Conservation (phyloP, 2,329 filamentous ascomycete genomes). For the Apiospora koreana region DNA sequence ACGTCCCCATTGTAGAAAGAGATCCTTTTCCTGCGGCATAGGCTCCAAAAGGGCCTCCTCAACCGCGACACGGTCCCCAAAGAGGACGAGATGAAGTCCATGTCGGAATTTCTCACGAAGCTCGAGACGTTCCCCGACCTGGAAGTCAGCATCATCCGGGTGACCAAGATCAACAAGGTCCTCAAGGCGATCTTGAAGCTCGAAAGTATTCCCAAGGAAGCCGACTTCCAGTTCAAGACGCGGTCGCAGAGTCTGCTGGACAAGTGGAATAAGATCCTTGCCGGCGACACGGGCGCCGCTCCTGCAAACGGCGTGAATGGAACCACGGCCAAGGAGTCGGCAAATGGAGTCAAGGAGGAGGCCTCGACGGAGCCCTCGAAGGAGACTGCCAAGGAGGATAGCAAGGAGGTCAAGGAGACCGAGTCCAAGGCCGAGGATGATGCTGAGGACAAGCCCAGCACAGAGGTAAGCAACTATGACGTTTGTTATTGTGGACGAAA, state of each 20-base stretch:
- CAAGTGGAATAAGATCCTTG: conserved; percentile 86
- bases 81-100: conserved; percentile 77
- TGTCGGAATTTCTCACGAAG: conserved; percentile 77
- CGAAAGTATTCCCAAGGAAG: conserved; percentile 80
- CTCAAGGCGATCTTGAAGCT: conserved; percentile 93
- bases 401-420: conserved; percentile 18
- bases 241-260: conserved; percentile 79
- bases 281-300: conserved; percentile 49
- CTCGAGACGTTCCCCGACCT: conserved; percentile 79
- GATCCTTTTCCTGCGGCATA: conserved; percentile 92
- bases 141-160: conserved; percentile 84
- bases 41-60: conserved; percentile 91
- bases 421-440: conserved; percentile 26
- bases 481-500: neutral
- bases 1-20: conserved; percentile 54
- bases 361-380: conserved; percentile 20
- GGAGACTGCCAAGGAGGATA: conserved; percentile 37
- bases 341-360: conserved; percentile 28
- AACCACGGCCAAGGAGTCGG: conserved; percentile 17
- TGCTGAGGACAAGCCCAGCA: conserved; percentile 33
- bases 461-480: conserved; percentile 34
- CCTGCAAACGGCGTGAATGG: conserved; percentile 53
- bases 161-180: conserved; percentile 98
- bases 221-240: conserved; percentile 85
- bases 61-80: conserved; percentile 83